Evolutionary conservation across 2,329 filamentous ascomycete genomes (phyloP), one percentile per base, ranked within the genome.

Genomic region (Nemania abortiva): DNA sequence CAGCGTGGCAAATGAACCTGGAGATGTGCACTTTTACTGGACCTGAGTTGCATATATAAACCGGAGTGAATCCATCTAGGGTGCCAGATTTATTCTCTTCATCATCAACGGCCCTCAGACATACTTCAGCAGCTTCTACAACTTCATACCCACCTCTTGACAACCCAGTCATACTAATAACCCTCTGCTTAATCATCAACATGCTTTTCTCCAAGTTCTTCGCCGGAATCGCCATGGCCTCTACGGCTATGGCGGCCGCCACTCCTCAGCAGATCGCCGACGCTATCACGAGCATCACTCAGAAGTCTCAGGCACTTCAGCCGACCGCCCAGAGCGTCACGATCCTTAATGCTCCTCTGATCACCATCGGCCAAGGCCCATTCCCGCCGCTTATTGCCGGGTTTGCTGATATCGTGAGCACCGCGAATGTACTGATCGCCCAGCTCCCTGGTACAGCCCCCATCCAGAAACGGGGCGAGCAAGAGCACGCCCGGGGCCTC

Each of bases 151-250:
- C 13, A 49, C 39, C 52, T 65, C 37, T 61, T 57, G 31, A 61
- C 56, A 56, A n/a, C 29, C 27, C 4, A 60, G 60, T 68, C 54
- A 50, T 11, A 65, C 56, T 31, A 55, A 6, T 10, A 15, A 11
- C 34, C 2, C 7, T 4, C 42, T 11, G 5, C 24, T 27, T 5
- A 5, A 61, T 34, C 29, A 29, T 54, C 56, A 71, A 65, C 22
- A 71, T 71, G 69, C 69, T 42, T 18, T 71, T 71, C 66, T 62
- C 66, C 20, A 67, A 71, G 45, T 47, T 70, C 61, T 67, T 71
- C 49, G 13, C 66, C 6, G 69, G 66, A 11, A n/a, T 67, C 45
- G 61, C 67, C 57, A 47, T 71, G 64, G 63, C 57, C 42, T 31
- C 56, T 47, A 37, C 52, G 11, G 66, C 69, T 49, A 58, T 70